Conservation (phyloP, 2,329 filamentous ascomycete genomes). For the Pseudopyrenochaeta lycopersici region DNA sequence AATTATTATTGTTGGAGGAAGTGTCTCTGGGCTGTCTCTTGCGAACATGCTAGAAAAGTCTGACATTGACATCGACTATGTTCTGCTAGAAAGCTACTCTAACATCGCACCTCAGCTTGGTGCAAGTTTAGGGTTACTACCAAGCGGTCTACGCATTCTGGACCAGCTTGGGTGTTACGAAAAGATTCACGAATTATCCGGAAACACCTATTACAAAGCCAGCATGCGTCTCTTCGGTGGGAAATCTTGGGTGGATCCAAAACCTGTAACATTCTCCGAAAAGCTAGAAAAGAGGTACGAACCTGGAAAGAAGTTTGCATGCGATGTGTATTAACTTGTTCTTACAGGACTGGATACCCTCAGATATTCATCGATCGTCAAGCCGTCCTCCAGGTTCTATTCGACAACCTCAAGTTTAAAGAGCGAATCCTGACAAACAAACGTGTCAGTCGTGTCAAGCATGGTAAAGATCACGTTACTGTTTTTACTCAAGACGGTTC, state of each 20-base stretch:
- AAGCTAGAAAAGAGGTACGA: no score
- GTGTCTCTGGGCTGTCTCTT: slow-evolving; percentile 5
- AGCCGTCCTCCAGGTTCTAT: slow-evolving; percentile 11
- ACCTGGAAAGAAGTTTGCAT: not conserved
- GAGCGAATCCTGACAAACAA: slow-evolving; percentile 4
- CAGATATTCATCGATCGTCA: slow-evolving; percentile 13
- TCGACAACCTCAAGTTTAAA: slow-evolving; percentile 17
- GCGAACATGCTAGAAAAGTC: slow-evolving; percentile 8
- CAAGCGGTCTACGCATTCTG: slow-evolving; percentile 14
- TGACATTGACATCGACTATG: slow-evolving; percentile 7
- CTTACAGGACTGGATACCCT: slow-evolving; percentile 4
- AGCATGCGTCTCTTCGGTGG: not conserved
- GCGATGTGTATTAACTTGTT: not conserved
- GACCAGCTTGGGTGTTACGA: slow-evolving; percentile 17
- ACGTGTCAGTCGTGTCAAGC: slow-evolving; percentile 3
- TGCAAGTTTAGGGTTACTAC: slow-evolving; percentile 17
- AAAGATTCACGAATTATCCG: not conserved
- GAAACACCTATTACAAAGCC: not conserved
- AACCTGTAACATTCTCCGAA: not conserved
- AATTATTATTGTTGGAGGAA: slow-evolving; percentile 10
- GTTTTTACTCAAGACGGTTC: slow-evolving; percentile 9
- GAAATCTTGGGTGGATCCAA: not conserved
- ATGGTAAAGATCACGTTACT: not conserved
- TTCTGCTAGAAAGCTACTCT: slow-evolving; percentile 13
- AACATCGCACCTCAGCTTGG: slow-evolving; percentile 14